Conservation (phyloP, 306 rosid genomes). For the Nissolia schottii region DNA sequence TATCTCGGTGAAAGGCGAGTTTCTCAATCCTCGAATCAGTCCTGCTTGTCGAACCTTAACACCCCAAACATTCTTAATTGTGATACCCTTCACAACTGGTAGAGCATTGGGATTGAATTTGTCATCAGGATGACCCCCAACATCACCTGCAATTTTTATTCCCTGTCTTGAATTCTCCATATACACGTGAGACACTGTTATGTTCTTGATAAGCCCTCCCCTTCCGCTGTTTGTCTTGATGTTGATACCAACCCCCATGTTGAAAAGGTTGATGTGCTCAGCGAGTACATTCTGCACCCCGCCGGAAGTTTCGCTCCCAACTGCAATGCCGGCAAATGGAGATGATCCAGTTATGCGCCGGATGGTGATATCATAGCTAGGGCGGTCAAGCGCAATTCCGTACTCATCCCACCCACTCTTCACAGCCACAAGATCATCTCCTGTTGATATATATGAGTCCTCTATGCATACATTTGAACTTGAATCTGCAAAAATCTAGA, state of each 20-base stretch:
- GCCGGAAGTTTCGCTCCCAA: slow-evolving; percentile 79
- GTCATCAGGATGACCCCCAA: slow-evolving; percentile 78
- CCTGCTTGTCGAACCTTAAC: slow-evolving; percentile 75
- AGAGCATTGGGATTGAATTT: slow-evolving; percentile 66
- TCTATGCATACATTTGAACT: slow-evolving; percentile 72
- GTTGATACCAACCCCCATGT: slow-evolving; percentile 66
- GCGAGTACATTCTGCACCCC: slow-evolving; percentile 64
- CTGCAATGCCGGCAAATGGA: slow-evolving; percentile 62
- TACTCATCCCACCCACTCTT: slow-evolving; percentile 85
- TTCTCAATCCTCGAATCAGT: slow-evolving; percentile 51
- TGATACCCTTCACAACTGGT: slow-evolving; percentile 65
- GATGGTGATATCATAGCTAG: slow-evolving; percentile 52
- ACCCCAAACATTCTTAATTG: slow-evolving; percentile 67
- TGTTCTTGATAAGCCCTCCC: slow-evolving; percentile 72
- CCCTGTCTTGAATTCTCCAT: slow-evolving; percentile 63
- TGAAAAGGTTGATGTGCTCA: slow-evolving; percentile 55
- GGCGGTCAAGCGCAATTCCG: slow-evolving; percentile 61
- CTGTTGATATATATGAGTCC: slow-evolving; percentile 66
- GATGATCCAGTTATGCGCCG: slow-evolving; percentile 61
- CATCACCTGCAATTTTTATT: slow-evolving; percentile 71
- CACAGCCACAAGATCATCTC: slow-evolving; percentile 73
- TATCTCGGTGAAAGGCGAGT: slow-evolving; percentile 70
- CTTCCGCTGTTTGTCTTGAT: slow-evolving; percentile 77
- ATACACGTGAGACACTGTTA: slow-evolving; percentile 54
- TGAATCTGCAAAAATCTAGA: slow-evolving; percentile 43